phyloP scores from a whole-genome alignment of 2,329 filamentous ascomycete genomes.

The Ascochyta pisi region DNA sequence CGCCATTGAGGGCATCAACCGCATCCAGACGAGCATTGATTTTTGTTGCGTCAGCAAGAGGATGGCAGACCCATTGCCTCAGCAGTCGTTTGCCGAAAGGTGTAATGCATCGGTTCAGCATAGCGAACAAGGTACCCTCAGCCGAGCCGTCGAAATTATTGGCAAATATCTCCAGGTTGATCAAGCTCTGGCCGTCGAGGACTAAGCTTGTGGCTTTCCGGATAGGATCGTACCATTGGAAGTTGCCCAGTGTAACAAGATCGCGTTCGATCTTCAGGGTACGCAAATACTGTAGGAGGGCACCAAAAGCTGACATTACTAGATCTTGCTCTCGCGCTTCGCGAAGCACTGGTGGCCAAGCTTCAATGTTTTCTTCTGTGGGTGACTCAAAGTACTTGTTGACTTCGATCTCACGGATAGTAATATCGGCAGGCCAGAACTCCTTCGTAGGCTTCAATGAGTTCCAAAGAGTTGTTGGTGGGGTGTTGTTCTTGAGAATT shows the following conservation, averaged over 20 bases:
- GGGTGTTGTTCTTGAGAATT: constrained; percentile 95
- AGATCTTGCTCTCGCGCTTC: constrained; percentile 79
- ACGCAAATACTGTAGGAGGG: constrained; percentile 84
- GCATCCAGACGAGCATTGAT: constrained; percentile 96
- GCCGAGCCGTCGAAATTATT: constrained; percentile 87
- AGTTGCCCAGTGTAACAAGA: constrained; percentile 87
- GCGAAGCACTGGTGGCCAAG: constrained; percentile 79
- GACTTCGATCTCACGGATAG: constrained; percentile 79
- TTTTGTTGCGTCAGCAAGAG: constrained; percentile 80
- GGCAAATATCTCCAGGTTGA: constrained; percentile 96
- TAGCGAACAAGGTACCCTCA: constrained; percentile 86
- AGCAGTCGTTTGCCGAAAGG: constrained; percentile 97
- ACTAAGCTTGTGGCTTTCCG: constrained; percentile 88
- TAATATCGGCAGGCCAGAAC: constrained; percentile 87
- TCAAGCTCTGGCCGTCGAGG: constrained; percentile 92
- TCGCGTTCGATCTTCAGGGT: constrained; percentile 85
- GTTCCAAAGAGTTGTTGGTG: constrained; percentile 94
- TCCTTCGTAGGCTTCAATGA: constrained; percentile 84
- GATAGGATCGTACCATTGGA: constrained; percentile 91
- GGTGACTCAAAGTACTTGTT: constrained; percentile 77
- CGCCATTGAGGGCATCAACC: constrained; percentile 88
- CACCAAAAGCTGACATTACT: constrained; percentile 89
- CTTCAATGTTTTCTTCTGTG: constrained; percentile 64
- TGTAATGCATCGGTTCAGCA: constrained; percentile 93
- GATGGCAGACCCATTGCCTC: constrained; percentile 96